Evolutionary conservation across 176 grass and related monocot species (phyloP).

Genomic region (Rhynchospora tenuis): DNA sequence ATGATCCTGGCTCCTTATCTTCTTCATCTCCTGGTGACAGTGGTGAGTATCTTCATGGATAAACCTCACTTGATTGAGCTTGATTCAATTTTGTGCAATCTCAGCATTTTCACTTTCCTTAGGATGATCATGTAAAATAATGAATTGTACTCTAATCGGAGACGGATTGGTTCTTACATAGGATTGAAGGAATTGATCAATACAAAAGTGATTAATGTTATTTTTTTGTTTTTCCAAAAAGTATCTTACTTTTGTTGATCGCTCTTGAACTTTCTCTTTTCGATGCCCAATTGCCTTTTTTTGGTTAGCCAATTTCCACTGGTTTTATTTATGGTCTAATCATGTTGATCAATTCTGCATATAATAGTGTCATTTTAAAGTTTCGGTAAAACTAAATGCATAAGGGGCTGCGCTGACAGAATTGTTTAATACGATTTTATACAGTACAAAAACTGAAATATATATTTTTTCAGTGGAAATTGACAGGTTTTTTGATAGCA

Average conservation of each 20-base stretch:
- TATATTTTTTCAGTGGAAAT: slow-evolving; percentile 6
- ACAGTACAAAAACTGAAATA: neutral
- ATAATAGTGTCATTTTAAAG: neutral
- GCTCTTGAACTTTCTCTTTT: neutral
- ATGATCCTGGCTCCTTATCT: neutral
- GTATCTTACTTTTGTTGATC: neutral
- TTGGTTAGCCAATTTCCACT: neutral
- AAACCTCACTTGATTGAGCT: neutral
- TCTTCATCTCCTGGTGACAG: slow-evolving; percentile 6
- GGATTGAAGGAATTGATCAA: neutral
- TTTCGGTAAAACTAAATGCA: neutral
- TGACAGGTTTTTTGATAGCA: slow-evolving; percentile 3
- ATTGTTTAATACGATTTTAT: neutral
- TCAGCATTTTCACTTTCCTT: neutral
- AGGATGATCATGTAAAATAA: neutral
- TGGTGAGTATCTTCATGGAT: slow-evolving; percentile 10
- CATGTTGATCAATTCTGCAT: neutral
- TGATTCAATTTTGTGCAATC: neutral
- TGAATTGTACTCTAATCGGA: neutral
- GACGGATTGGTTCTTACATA: neutral
- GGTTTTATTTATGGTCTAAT: neutral
- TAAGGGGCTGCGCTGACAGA: neutral
- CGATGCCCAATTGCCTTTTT: neutral
- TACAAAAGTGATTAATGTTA: neutral
- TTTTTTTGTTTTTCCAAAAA: neutral